Percentiles rank a stretch among this genome's conserved stretches.
Evolutionary conservation across 2,329 filamentous ascomycete genomes (phyloP).

Genomic region (Venturia pyrina): DNA sequence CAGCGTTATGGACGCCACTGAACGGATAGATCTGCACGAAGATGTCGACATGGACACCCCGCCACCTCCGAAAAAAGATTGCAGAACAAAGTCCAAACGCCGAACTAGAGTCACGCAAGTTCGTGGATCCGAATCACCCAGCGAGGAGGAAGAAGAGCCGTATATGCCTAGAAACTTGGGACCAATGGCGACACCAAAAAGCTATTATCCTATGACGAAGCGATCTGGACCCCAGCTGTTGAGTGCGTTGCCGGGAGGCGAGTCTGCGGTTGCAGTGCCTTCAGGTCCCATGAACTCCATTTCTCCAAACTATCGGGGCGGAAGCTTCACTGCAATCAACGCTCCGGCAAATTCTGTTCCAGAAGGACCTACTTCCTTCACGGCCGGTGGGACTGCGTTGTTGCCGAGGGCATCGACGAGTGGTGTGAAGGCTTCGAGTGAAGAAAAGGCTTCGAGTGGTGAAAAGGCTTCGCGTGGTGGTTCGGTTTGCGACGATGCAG

Average conservation of each 20-base stretch:
- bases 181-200: background rate
- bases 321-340: background rate
- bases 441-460: background rate
- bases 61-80: background rate
- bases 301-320: background rate
- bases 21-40: background rate
- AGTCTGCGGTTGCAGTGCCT: background rate
- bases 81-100: background rate
- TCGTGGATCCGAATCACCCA: background rate
- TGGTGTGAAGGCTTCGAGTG: background rate
- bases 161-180: background rate
- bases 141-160: background rate
- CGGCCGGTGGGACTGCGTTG: background rate
- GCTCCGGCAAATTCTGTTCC: background rate
- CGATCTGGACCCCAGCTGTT: background rate
- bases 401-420: background rate
- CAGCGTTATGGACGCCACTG: background rate
- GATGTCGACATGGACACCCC: background rate
- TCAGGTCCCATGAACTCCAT: background rate
- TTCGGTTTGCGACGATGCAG: background rate
- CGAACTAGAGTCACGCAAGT: background rate
- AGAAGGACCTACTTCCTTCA: background rate
- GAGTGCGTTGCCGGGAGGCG: background rate
- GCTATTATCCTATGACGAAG: background rate
- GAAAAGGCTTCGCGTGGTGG: background rate